Percentiles rank a stretch among this genome's conserved stretches.
phyloP scores from a whole-genome alignment of 371 early-diverging fungal genomes.

The Cokeromyces recurvatus region DNA sequence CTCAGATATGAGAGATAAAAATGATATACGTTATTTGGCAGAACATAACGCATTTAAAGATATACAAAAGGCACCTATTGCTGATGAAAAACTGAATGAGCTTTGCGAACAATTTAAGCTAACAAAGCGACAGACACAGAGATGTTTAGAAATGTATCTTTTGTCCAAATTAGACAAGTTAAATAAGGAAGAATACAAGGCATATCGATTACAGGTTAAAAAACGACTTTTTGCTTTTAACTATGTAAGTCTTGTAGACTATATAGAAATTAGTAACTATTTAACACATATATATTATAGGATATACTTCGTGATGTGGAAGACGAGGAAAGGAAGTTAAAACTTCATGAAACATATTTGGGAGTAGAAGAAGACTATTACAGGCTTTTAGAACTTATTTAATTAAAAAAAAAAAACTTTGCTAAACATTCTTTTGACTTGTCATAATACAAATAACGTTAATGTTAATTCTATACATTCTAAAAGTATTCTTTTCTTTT shows the following conservation, averaged over 20 bases:
- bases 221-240: conserved; percentile 75
- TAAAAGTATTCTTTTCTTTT: too few relatives aligned
- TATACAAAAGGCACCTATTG: conserved; percentile 57
- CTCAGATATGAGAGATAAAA: conserved; percentile 78
- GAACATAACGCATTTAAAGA: conserved; percentile 56
- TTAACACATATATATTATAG: conserved; percentile 17
- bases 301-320: conserved; percentile 65
- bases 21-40: conserved; percentile 68
- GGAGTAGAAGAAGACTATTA: conserved; percentile 78
- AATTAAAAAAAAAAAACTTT: neutral
- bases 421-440: too few relatives aligned
- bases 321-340: conserved; percentile 59
- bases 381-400: conserved; percentile 51
- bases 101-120: conserved; percentile 53
- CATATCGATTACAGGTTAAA: conserved; percentile 79
- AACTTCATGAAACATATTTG: conserved; percentile 71
- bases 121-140: conserved; percentile 69
- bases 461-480: too few relatives aligned
- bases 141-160: conserved; percentile 76
- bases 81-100: conserved; percentile 33
- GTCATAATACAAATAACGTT: too few relatives aligned
- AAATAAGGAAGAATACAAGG: conserved; percentile 44
- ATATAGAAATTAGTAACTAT: neutral
- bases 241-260: conserved; percentile 47
- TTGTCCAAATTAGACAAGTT: conserved; percentile 53